Conservation (phyloP, 1,284 basidiomycete genomes). For the Ceratobasidium sp. region DNA sequence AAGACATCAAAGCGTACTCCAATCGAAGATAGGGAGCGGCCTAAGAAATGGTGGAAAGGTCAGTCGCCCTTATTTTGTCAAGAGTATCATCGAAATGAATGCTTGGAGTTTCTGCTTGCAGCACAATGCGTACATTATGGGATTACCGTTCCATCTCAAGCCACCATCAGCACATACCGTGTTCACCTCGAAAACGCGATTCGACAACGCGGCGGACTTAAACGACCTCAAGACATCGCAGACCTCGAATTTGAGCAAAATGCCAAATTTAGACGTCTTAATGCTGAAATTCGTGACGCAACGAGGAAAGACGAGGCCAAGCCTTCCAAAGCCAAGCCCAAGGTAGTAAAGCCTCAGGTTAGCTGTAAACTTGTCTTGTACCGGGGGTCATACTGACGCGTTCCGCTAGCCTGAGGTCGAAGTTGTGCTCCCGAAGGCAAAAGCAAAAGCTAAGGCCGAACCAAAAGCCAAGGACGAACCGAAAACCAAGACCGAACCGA, state of each 20-base stretch:
- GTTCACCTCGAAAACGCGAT: constrained; percentile 36
- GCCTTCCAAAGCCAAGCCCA: constrained; percentile 10
- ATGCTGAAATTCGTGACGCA: constrained; percentile 32
- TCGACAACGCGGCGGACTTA: constrained; percentile 32
- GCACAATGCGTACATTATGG: constrained; percentile 40
- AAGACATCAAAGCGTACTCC: constrained; percentile 33
- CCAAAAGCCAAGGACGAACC: not conserved
- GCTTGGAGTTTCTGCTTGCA: constrained; percentile 5
- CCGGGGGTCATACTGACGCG: not conserved
- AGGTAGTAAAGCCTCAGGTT: not conserved
- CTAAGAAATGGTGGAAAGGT: constrained; percentile 45
- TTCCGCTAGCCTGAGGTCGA: not conserved
- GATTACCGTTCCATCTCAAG: not conserved
- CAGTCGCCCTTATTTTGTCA: not conserved
- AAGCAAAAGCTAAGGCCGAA: constrained; percentile 24
- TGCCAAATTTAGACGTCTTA: constrained; percentile 36
- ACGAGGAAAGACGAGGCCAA: constrained; percentile 17
- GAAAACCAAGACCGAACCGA: constrained; percentile 8
- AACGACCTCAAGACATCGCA: constrained; percentile 17
- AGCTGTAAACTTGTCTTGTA: not conserved
- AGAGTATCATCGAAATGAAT: not conserved
- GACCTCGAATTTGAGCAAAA: constrained; percentile 35
- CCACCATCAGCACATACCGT: constrained; percentile 30
- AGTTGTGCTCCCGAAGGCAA: not conserved
- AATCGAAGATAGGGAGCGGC: constrained; percentile 36